These are phyloP conservation scores for Ceratocystis cubensis DNA, from an alignment of 2,329 filamentous ascomycete species.

Conservation along the genomic window DNA sequence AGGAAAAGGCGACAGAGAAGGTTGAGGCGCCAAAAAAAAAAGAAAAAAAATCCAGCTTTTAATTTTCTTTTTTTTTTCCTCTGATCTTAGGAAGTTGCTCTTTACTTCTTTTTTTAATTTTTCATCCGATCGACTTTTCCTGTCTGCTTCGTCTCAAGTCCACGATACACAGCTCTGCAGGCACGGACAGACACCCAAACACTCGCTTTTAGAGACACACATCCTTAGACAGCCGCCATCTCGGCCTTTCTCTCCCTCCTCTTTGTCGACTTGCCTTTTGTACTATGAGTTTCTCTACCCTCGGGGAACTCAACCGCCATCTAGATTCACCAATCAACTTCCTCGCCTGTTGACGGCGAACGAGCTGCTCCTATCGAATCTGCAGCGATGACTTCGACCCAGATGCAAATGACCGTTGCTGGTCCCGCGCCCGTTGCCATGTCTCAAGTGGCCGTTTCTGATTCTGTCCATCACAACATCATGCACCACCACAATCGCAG, in stretches of 20 bases:
- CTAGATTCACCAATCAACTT: slow-evolving; percentile 5
- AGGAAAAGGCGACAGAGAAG: too few relatives aligned
- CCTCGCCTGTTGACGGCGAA: slow-evolving; percentile 15
- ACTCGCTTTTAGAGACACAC: too few relatives aligned
- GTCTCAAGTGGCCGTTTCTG: slow-evolving; percentile 13
- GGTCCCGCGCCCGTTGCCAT: slow-evolving; percentile 18
- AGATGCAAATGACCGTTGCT: slow-evolving; percentile 19
- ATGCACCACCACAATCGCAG: background rate
- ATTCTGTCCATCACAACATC: slow-evolving; percentile 9
- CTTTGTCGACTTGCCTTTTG: background rate
- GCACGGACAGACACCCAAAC: too few relatives aligned
- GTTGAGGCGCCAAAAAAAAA: too few relatives aligned
- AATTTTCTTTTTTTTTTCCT: too few relatives aligned
- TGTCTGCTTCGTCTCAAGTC: too few relatives aligned
- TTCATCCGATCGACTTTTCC: too few relatives aligned
- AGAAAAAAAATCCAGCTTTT: too few relatives aligned
- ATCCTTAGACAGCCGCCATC: too few relatives aligned
- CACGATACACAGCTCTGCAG: too few relatives aligned
- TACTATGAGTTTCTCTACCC: slow-evolving; percentile 16
- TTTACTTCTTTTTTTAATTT: too few relatives aligned
- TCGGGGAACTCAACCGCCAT: slow-evolving; percentile 9
- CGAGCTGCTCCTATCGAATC: slow-evolving; percentile 16
- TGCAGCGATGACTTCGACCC: slow-evolving; percentile 21
- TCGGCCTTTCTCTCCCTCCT: background rate
- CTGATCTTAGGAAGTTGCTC: too few relatives aligned